phyloP scores from a whole-genome alignment of 306 rosid species.

The barrel medic (Medicago truncatula) region DNA sequence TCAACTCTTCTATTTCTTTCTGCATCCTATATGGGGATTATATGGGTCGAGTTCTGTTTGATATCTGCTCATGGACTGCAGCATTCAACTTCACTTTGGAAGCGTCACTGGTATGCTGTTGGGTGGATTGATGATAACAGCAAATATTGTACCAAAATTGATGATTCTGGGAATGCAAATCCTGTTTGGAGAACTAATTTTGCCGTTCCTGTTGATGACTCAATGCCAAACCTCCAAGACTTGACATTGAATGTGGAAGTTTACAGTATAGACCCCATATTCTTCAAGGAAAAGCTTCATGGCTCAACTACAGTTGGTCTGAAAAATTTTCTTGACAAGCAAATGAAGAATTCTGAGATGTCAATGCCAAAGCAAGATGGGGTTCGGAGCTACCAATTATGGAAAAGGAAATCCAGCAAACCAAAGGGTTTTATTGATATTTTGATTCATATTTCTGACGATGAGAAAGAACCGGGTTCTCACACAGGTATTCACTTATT shows the following conservation, averaged over 20 bases:
- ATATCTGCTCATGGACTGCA: conserved; percentile 78
- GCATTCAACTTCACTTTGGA: conserved; percentile 68
- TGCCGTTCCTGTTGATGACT: conserved; percentile 60
- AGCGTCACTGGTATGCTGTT: conserved; percentile 86
- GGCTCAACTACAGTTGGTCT: conserved; percentile 70
- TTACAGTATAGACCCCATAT: conserved; percentile 73
- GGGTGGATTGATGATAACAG: conserved; percentile 79
- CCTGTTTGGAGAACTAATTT: conserved; percentile 88
- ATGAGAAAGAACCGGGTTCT: conserved; percentile 56
- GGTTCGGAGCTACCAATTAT: conserved; percentile 74
- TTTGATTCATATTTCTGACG: conserved; percentile 61
- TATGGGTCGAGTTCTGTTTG: conserved; percentile 78
- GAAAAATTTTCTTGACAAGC: conserved; percentile 69
- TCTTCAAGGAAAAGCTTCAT: conserved; percentile 72
- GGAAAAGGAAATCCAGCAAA: conserved; percentile 64
- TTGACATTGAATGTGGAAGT: conserved; percentile 70
- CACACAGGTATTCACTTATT: conserved; percentile 53
- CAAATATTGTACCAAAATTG: conserved; percentile 85
- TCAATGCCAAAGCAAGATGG: conserved; percentile 58
- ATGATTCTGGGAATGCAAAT: conserved; percentile 71
- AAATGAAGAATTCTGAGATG: conserved; percentile 48
- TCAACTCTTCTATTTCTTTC: conserved; percentile 38
- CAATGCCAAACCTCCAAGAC: conserved; percentile 52
- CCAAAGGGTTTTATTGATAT: conserved; percentile 76
- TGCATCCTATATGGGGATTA: conserved; percentile 61